Percentiles rank a stretch among this genome's conserved stretches.
phyloP scores from a whole-genome alignment of 2,329 filamentous ascomycete species.

The Botryotinia narcissicola region DNA sequence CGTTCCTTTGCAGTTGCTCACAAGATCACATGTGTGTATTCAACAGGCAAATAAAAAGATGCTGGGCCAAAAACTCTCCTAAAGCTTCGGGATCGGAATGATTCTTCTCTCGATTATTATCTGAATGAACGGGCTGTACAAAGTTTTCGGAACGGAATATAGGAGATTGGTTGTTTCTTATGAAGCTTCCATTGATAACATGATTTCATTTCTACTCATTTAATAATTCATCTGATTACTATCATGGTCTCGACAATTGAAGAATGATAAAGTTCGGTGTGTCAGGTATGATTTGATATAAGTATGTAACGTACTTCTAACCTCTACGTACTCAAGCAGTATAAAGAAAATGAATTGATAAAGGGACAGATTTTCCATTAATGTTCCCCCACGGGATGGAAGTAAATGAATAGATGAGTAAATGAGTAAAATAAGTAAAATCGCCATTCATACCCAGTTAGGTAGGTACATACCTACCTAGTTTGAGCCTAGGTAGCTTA shows the following conservation, averaged over 20 bases:
- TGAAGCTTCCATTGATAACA: neutral
- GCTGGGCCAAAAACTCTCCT: neutral
- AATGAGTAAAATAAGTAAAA: neutral
- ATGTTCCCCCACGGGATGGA: neutral
- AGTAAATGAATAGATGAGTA: no score
- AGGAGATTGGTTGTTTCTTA: slow-evolving; percentile 2
- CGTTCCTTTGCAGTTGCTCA: neutral
- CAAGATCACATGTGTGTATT: neutral
- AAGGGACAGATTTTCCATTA: neutral
- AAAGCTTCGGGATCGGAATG: neutral
- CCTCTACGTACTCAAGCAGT: neutral
- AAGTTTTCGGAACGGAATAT: neutral
- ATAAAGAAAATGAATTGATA: neutral
- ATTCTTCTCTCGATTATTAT: neutral
- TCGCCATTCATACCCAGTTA: neutral
- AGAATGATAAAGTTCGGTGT: no score
- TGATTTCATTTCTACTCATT: neutral
- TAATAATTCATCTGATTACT: neutral
- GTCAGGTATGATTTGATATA: neutral
- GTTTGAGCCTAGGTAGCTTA: no score
- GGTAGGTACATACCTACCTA: no score
- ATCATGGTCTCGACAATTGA: neutral
- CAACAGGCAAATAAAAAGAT: neutral
- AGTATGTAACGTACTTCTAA: no score
- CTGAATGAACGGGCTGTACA: neutral